phyloP scores from a whole-genome alignment of 306 rosid species.

The Gleditsia sinensis region DNA sequence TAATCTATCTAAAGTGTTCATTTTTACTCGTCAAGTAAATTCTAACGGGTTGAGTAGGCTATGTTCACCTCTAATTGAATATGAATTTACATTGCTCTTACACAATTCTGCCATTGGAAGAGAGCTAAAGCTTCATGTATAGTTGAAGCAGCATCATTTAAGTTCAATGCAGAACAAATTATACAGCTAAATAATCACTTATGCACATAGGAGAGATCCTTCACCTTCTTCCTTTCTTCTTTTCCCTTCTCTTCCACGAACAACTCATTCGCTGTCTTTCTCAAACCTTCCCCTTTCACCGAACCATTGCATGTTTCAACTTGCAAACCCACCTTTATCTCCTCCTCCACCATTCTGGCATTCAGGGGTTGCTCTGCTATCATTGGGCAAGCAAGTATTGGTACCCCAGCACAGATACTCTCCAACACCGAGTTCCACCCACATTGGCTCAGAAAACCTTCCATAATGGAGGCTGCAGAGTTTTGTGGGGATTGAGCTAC shows the following conservation, averaged over 20 bases:
- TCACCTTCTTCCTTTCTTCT: slow-evolving; percentile 39
- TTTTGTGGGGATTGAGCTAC: slow-evolving; percentile 20
- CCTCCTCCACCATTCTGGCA: slow-evolving; percentile 56
- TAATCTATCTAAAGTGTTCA: too few species aligned
- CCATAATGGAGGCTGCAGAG: neutral
- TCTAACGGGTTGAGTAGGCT: too few species aligned
- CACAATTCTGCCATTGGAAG: too few species aligned
- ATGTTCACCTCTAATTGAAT: too few species aligned
- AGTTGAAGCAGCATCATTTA: too few species aligned
- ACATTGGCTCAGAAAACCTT: slow-evolving; percentile 62
- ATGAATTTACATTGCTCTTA: too few species aligned
- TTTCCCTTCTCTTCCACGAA: slow-evolving; percentile 50
- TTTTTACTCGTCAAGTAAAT: too few species aligned
- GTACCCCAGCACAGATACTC: slow-evolving; percentile 53
- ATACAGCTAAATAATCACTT: too few species aligned
- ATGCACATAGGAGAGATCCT: too few species aligned
- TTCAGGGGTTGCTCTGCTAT: slow-evolving; percentile 55
- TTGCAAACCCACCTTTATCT: slow-evolving; percentile 45
- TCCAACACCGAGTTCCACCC: slow-evolving; percentile 63
- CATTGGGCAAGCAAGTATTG: slow-evolving; percentile 54
- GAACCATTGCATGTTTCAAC: slow-evolving; percentile 33
- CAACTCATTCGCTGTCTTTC: slow-evolving; percentile 45
- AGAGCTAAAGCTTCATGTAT: too few species aligned
- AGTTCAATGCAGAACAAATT: too few species aligned
- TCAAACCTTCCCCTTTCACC: slow-evolving; percentile 45